Base-by-base conservation (phyloP, 2,329 filamentous ascomycete genomes). In the Cladosporium austrohemisphaericum region DNA sequence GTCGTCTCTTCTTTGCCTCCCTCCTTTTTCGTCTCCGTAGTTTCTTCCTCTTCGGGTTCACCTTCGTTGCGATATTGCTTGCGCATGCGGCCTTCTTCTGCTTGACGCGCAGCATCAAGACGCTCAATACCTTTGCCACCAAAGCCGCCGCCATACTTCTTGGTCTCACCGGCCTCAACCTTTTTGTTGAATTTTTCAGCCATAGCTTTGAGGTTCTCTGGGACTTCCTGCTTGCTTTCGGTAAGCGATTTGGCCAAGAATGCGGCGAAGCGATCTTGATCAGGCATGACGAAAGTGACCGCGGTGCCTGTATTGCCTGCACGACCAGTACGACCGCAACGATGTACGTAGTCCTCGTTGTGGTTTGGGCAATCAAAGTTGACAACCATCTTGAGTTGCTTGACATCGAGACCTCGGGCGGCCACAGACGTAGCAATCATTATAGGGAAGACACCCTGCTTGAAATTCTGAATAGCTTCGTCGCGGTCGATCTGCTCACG, bases 281-380 rank as follows among this genome's bases (percentile, higher is more conserved):
- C 88, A 33, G 88, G 85, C 0, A 89, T 94, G 51, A 98, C 76
- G 64, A 97, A 95, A 0, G 93, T 98, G 43, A 98, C 88, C 0
- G 93, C 93, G 31, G 90, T 95, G 55, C 93, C 93, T 18, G 83
- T 95, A 62, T 96, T 95, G 32, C 93, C 93, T 37, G 93, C 93
- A 65, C 93, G 85, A 9, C 93, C 93, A 6, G 93, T 97, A 60
- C 93, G 88, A 40, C 93, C 93, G 49, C 88, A 89, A 55, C 93
- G 85, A 67, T 96, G 93, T 32, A 97, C 92, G 62, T 97, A 97
- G 64, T 97, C 93, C 70, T 98, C 93, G 54, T 95, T 71, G 70
- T 97, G 91, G 61, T 95, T 95, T 1, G 91, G 92, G 1, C 86
- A 88, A 64, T 96, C 91, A 65, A 89, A 96, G 70, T 97, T 97